Evolutionary conservation across 306 rosid genomes (phyloP).

Genomic region (Malus sieversii): DNA sequence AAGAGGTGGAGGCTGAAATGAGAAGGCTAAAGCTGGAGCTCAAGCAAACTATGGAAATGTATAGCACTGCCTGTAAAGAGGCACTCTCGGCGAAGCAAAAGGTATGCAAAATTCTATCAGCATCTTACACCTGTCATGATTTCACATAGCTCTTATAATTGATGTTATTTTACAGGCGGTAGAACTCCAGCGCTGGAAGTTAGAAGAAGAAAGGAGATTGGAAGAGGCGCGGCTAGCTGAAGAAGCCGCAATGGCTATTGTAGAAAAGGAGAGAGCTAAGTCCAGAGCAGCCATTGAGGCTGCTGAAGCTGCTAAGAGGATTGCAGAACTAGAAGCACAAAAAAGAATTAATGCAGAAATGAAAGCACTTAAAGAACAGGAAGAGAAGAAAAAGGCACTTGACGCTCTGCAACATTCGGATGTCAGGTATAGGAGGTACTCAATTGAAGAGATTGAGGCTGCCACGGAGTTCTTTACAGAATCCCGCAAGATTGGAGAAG

Average conservation of each 20-base stretch:
- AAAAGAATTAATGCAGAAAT: slow-evolving; percentile 73
- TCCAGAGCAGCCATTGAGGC: slow-evolving; percentile 89
- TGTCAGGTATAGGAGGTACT: slow-evolving; percentile 65
- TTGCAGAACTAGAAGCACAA: slow-evolving; percentile 77
- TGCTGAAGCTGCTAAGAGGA: slow-evolving; percentile 79
- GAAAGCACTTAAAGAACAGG: slow-evolving; percentile 67
- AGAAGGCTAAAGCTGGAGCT: slow-evolving; percentile 86
- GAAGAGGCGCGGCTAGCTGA: slow-evolving; percentile 73
- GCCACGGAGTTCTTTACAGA: slow-evolving; percentile 61
- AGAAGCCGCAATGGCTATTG: slow-evolving; percentile 74
- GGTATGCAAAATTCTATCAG: slow-evolving; percentile 29
- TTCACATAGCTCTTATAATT: slow-evolving; percentile 13
- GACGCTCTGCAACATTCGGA: slow-evolving; percentile 44
- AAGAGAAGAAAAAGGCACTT: slow-evolving; percentile 55
- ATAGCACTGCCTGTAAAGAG: slow-evolving; percentile 89
- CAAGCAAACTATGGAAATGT: slow-evolving; percentile 96
- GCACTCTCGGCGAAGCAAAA: slow-evolving; percentile 81
- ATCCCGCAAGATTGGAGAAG: slow-evolving; percentile 87
- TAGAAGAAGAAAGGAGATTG: slow-evolving; percentile 65
- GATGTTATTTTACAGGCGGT: slow-evolving; percentile 43
- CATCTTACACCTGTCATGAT: background rate
- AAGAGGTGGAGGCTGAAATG: slow-evolving; percentile 88
- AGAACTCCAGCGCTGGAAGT: slow-evolving; percentile 84
- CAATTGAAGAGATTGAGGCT: slow-evolving; percentile 77
- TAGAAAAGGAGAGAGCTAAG: slow-evolving; percentile 70